phyloP scores from a whole-genome alignment of 305 asterid species.

The Coffea humblotiana region DNA sequence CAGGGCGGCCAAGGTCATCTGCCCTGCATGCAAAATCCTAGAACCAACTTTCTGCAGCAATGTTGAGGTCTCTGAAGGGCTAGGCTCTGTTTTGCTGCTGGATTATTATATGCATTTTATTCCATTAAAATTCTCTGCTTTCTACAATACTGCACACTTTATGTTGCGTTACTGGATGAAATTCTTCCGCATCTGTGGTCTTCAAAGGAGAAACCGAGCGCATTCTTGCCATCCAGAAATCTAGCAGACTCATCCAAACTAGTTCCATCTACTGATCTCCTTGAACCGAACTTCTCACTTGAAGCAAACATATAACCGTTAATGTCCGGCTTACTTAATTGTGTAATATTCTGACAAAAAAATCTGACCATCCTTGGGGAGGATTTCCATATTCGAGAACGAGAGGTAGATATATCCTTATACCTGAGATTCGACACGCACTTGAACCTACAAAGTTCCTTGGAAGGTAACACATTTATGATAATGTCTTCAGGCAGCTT shows the following conservation, averaged over 20 bases:
- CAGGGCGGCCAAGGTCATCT: no score
- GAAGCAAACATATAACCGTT: not conserved
- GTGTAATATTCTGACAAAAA: not conserved
- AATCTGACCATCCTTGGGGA: not conserved
- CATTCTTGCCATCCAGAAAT: not conserved
- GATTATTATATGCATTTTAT: not conserved
- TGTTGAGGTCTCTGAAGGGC: not conserved
- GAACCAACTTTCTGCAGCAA: not conserved
- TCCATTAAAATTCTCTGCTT: not conserved
- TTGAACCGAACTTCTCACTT: not conserved
- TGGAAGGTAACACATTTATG: not conserved
- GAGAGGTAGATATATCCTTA: not conserved
- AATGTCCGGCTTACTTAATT: not conserved
- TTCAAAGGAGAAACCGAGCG: not conserved
- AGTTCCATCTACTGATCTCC: not conserved
- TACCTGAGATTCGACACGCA: not conserved
- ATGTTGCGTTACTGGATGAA: not conserved
- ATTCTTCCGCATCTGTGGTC: not conserved
- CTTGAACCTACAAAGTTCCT: not conserved
- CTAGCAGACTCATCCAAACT: not conserved
- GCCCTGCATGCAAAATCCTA: not conserved
- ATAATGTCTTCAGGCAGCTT: not conserved
- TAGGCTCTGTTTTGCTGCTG: not conserved
- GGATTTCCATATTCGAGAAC: not conserved
- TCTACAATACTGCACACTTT: no score